Evolutionary conservation across 345 rosid species (phyloP).

Genomic region (Syzygium jambos): DNA sequence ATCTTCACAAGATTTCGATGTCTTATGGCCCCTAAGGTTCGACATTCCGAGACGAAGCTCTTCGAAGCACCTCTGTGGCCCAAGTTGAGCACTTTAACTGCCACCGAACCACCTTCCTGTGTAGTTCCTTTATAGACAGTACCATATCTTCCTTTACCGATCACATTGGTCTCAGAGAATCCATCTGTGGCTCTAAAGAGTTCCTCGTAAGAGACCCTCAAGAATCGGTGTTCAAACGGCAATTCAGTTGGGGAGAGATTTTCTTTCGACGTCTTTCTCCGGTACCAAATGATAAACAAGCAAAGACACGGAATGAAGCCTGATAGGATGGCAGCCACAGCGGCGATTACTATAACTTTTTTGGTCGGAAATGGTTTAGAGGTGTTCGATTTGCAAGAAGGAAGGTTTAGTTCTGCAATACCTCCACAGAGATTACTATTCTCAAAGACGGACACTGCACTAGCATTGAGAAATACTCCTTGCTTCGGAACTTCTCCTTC

Average conservation of each 20-base stretch:
- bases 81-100: background rate
- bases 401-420: background rate
- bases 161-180: background rate
- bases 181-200: background rate
- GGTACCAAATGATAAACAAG: background rate
- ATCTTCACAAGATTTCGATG: background rate
- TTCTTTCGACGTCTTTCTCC: background rate
- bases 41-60: background rate
- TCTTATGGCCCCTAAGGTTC: background rate
- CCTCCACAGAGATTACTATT: slow-evolving; percentile 1
- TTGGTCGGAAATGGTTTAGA: background rate
- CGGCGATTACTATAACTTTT: background rate
- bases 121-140: background rate
- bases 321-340: accelerated
- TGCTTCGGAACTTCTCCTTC: slow-evolving; percentile 26
- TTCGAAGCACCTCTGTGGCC: background rate
- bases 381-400: background rate
- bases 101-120: accelerated
- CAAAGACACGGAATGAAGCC: background rate
- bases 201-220: background rate
- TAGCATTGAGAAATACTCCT: slow-evolving; percentile 27
- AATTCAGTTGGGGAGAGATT: background rate
- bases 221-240: accelerated
- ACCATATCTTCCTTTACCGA: background rate
- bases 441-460: slow-evolving; percentile 14